Conservation (phyloP, 2,329 filamentous ascomycete genomes). For the Fusarium palustre region DNA sequence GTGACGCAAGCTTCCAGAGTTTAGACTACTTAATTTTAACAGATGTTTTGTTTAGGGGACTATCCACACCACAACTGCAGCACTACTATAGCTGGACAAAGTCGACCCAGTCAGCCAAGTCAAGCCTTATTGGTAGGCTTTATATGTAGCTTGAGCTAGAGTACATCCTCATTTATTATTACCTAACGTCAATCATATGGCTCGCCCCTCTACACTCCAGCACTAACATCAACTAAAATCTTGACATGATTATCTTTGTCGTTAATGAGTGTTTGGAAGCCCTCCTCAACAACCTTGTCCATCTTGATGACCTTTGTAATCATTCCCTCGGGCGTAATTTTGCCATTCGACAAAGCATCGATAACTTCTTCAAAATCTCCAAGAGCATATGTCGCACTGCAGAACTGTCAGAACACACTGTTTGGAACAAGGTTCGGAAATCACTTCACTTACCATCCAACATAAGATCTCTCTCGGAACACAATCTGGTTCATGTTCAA, state of each 20-base stretch:
- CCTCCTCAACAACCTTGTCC: slow-evolving; percentile 24
- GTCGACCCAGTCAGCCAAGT: neutral
- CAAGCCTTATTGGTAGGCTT: neutral
- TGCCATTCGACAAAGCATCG: slow-evolving; percentile 13
- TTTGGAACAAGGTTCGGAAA: accelerated
- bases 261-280: slow-evolving; percentile 10
- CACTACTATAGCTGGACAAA: neutral
- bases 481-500: slow-evolving; percentile 30
- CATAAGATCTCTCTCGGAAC: slow-evolving; percentile 21
- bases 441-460: slow-evolving; percentile 18
- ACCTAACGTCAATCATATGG: accelerated
- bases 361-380: slow-evolving; percentile 26
- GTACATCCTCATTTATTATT: neutral
- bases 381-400: slow-evolving; percentile 7
- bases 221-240: slow-evolving; percentile 19
- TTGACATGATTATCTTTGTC: slow-evolving; percentile 29
- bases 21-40: neutral
- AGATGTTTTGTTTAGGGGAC: too few species aligned
- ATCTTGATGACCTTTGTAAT: slow-evolving; percentile 31
- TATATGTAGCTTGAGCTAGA: neutral
- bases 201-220: neutral
- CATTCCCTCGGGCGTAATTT: slow-evolving; percentile 12
- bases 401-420: accelerated
- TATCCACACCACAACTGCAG: too few species aligned
- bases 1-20: neutral